phyloP scores from a whole-genome alignment of 768 basidiomycete species.

The Amanita rimosa region DNA sequence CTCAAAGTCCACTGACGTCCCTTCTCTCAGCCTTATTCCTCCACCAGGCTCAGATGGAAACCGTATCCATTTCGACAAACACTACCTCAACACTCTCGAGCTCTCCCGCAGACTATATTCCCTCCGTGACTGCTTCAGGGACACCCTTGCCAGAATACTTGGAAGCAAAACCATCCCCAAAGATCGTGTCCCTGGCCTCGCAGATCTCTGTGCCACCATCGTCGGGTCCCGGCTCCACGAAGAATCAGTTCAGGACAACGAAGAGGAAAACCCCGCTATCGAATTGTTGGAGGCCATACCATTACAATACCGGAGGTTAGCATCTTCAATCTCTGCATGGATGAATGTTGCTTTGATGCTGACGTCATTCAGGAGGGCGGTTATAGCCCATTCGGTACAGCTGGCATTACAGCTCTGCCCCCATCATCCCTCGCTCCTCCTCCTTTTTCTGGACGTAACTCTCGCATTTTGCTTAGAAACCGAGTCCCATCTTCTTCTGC shows the following conservation, averaged over 20 bases:
- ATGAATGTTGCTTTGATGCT: too few species aligned
- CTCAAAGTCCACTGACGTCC: slow-evolving; percentile 10
- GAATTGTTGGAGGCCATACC: slow-evolving; percentile 43
- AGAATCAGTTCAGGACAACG: slow-evolving; percentile 11
- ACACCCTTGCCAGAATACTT: slow-evolving; percentile 23
- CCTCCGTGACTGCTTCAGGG: slow-evolving; percentile 44
- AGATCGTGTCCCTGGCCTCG: slow-evolving; percentile 23
- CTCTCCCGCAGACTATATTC: slow-evolving; percentile 38
- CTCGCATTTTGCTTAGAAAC: slow-evolving; percentile 28
- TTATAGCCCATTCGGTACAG: slow-evolving; percentile 42
- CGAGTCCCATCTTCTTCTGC: slow-evolving; percentile 34
- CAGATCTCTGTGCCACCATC: slow-evolving; percentile 33
- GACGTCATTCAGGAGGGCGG: slow-evolving; percentile 24
- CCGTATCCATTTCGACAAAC: slow-evolving; percentile 22
- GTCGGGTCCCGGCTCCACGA: slow-evolving; percentile 35
- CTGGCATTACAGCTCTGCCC: slow-evolving; percentile 34
- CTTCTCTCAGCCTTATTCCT: slow-evolving; percentile 26
- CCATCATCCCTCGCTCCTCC: slow-evolving; percentile 36
- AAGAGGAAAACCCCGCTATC: slow-evolving; percentile 16
- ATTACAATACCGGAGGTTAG: slow-evolving; percentile 38
- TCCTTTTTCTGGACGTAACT: slow-evolving; percentile 38
- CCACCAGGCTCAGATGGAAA: slow-evolving; percentile 21
- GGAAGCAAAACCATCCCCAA: not conserved
- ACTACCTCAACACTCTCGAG: slow-evolving; percentile 23
- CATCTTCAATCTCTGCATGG: not conserved